Evolutionary conservation across 148 eudicot species (phyloP), one percentile per base, ranked within the genome.

Genomic region (Arctostaphylos glauca): DNA sequence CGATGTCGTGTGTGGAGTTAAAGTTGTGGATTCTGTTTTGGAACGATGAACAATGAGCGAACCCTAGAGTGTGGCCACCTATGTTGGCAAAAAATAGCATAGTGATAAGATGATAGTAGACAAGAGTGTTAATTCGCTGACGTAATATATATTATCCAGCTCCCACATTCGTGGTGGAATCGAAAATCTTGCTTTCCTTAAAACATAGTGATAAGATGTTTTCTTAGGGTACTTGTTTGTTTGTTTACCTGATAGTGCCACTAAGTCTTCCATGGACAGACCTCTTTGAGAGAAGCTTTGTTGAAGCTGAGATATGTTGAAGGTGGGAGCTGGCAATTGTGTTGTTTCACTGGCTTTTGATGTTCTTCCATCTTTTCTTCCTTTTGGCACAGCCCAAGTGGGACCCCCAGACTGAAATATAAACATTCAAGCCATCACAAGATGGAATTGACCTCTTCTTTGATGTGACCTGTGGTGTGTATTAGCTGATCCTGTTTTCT

Each of bases 51-150:
- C 98, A 95, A 81, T 95, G 98, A 71, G 98, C 86, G 84, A 95
- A 93, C 4, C 98, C 97, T n/a, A 95, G 89, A 53, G 96, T 95
- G 80, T 93, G 98, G 12, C 93, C 98, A 48, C 98, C 98, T 93
- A 85, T 70, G 80, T 15, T 50, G 67, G 62, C 49, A 71, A 38
- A 81, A 18, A 50, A 43, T 0, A 31, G 38, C 38, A 31, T 31
- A 31, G 38, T 31, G 38, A 31, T 31, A 31, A 31, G 38, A 31
- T 31, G 23, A 64, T 23, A n/a, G 70, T 64, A 21, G 38, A 1
- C 67, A n/a, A 25, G 67, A 60, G 13, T 60, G 13, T 10, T 64
- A 8, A 59, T 6, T 59, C 6, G 18, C 19, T 19, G 18, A 19
- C 64, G 2, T 18, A 8, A 59, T 21, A 0, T 8, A 59, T 18